A percentile compares a stretch with the other conserved stretches of the same genome.
phyloP scores from a whole-genome alignment of 2,329 filamentous ascomycete genomes.

The Penicillium sp. region DNA sequence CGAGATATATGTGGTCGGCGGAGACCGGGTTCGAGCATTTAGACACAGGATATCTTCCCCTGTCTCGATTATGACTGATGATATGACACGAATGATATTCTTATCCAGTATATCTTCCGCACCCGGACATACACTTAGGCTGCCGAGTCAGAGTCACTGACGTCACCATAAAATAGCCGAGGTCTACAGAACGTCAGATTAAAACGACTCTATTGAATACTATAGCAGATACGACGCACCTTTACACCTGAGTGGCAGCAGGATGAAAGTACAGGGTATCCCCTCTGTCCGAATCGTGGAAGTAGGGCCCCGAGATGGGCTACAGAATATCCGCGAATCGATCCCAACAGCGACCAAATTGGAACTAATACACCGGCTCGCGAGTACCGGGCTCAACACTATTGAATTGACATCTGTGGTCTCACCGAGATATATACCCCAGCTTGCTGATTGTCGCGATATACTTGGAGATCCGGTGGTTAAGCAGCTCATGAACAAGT shows the following conservation, averaged over 20 bases:
- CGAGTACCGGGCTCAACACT: conserved; percentile 61
- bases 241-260: neutral
- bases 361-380: conserved; percentile 65
- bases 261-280: neutral
- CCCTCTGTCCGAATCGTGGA: conserved; percentile 60
- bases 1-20: conserved; percentile 24
- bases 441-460: conserved; percentile 49
- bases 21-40: conserved; percentile 24
- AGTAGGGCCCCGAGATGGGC: conserved; percentile 77
- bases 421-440: conserved; percentile 77
- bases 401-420: conserved; percentile 83
- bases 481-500: conserved; percentile 51
- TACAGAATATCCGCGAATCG: conserved; percentile 74
- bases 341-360: conserved; percentile 70
- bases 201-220: neutral
- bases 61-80: conserved; percentile 8
- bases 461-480: conserved; percentile 16
- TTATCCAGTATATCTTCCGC: no score
- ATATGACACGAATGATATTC: conserved; percentile 6
- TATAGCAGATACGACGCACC: neutral
- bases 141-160: neutral
- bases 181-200: neutral
- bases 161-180: neutral
- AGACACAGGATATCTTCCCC: conserved; percentile 18
- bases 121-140: no score